Conservation (phyloP, 306 rosid species). For the Medicago ruthenica region DNA sequence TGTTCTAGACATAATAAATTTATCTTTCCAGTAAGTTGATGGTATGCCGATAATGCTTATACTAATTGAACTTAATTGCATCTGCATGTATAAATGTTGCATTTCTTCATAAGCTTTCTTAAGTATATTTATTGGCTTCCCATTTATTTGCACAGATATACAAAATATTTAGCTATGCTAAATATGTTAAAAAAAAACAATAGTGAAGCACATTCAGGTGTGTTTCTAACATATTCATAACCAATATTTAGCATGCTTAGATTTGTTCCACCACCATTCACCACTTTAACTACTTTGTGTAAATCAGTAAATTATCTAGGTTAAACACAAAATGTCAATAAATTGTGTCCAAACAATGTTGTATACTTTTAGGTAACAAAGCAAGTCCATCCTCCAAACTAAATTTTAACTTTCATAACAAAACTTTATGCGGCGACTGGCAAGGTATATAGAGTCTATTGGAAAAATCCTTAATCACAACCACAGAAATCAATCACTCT, state of each 20-base stretch:
- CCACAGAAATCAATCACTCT: conserved; percentile 11
- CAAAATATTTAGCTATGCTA: background rate
- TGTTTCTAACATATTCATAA: conserved; percentile 27
- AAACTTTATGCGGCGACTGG: background rate
- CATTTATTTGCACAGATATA: too few species aligned
- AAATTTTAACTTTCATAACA: background rate
- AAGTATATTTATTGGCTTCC: too few species aligned
- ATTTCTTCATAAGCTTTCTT: too few species aligned
- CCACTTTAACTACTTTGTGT: background rate
- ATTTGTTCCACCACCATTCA: background rate
- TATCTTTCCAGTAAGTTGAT: background rate
- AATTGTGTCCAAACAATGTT: background rate
- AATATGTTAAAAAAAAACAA: background rate
- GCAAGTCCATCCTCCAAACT: conserved; percentile 2
- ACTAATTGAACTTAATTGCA: conserved; percentile 9
- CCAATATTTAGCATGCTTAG: conserved; percentile 24
- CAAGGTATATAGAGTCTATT: background rate
- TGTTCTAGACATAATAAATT: conserved; percentile 1
- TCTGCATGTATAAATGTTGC: too few species aligned
- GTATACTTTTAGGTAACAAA: conserved; percentile 3
- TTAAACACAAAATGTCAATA: conserved; percentile 15
- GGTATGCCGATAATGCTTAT: background rate
- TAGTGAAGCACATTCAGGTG: background rate
- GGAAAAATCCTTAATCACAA: background rate
- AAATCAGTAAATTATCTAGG: background rate